phyloP scores from a whole-genome alignment of 2,329 filamentous ascomycete species.

The Lojkania enalia region DNA sequence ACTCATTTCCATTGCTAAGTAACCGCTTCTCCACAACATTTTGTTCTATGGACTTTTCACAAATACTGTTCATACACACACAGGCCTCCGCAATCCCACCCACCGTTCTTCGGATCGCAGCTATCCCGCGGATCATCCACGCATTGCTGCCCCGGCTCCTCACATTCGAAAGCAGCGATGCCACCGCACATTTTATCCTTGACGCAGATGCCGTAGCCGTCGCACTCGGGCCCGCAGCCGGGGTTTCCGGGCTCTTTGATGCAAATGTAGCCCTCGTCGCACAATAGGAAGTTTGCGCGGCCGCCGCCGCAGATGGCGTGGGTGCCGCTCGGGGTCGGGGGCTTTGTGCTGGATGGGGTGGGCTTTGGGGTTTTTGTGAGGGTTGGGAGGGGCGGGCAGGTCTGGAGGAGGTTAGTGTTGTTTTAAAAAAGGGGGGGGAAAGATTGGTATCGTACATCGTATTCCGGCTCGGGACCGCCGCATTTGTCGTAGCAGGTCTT shows the following conservation, averaged over 20 bases:
- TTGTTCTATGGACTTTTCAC: not conserved
- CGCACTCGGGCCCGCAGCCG: constrained; percentile 40
- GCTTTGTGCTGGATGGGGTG: not conserved
- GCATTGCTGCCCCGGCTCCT: constrained; percentile 38
- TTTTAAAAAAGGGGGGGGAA: not conserved
- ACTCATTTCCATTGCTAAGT: no score
- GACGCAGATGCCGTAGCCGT: constrained; percentile 40
- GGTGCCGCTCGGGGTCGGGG: constrained; percentile 10
- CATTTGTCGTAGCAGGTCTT: constrained; percentile 33
- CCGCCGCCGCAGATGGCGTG: constrained; percentile 34
- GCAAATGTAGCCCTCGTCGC: constrained; percentile 25
- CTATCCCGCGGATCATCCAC: constrained; percentile 50
- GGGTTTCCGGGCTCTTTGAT: constrained; percentile 35
- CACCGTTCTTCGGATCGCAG: constrained; percentile 46
- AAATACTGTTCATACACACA: constrained; percentile 37
- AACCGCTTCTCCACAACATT: not conserved
- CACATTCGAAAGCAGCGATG: constrained; percentile 43
- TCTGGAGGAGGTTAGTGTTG: not conserved
- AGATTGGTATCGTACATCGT: constrained; percentile 10
- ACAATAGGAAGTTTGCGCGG: constrained; percentile 16
- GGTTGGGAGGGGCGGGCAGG: not conserved
- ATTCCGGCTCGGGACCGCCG: constrained; percentile 25
- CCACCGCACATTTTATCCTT: constrained; percentile 46
- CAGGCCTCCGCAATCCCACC: constrained; percentile 50
- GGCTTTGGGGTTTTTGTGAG: constrained; percentile 3